phyloP scores from a whole-genome alignment of 495 filamentous ascomycete genomes.

The Aspergillus coremiiformis region DNA sequence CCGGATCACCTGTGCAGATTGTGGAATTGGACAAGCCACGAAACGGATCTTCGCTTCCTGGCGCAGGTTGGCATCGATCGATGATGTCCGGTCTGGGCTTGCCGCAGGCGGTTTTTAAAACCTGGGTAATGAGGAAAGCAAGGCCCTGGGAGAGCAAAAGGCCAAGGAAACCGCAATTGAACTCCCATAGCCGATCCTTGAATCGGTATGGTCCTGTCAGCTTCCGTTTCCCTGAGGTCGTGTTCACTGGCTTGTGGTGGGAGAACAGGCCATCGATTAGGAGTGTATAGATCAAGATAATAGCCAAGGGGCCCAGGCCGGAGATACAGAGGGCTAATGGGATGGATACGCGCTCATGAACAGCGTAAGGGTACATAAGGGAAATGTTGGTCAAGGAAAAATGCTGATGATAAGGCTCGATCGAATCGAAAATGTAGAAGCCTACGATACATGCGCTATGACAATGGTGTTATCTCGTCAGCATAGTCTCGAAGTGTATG shows the following conservation, averaged over 20 bases:
- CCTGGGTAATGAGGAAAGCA: constrained; percentile 71
- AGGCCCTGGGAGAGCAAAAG: constrained; percentile 58
- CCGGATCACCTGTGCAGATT: constrained; percentile 62
- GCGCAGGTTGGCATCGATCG: constrained; percentile 52
- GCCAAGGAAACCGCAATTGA: constrained; percentile 74
- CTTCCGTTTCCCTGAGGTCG: constrained; percentile 35
- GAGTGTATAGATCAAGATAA: constrained; percentile 66
- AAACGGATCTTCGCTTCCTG: constrained; percentile 27
- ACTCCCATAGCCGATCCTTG: constrained; percentile 67
- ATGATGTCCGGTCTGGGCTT: constrained; percentile 82
- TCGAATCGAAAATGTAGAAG: constrained; percentile 48
- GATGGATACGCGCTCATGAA: constrained; percentile 64
- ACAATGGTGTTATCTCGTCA: constrained; percentile 21
- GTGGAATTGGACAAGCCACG: constrained; percentile 53
- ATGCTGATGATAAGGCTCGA: constrained; percentile 52
- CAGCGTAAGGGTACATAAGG: constrained; percentile 66
- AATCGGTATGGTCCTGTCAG: constrained; percentile 61
- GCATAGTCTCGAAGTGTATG: neutral
- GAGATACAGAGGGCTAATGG: constrained; percentile 48
- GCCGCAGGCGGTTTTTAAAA: constrained; percentile 78
- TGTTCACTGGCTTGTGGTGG: constrained; percentile 47
- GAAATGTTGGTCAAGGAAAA: constrained; percentile 54
- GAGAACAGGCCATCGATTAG: constrained; percentile 63
- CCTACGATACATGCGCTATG: constrained; percentile 40
- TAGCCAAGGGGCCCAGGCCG: constrained; percentile 49